These are phyloP conservation scores for Lachnellula willkommii DNA, from an alignment of 2,329 filamentous ascomycete genomes.

Conservation along the genomic window DNA sequence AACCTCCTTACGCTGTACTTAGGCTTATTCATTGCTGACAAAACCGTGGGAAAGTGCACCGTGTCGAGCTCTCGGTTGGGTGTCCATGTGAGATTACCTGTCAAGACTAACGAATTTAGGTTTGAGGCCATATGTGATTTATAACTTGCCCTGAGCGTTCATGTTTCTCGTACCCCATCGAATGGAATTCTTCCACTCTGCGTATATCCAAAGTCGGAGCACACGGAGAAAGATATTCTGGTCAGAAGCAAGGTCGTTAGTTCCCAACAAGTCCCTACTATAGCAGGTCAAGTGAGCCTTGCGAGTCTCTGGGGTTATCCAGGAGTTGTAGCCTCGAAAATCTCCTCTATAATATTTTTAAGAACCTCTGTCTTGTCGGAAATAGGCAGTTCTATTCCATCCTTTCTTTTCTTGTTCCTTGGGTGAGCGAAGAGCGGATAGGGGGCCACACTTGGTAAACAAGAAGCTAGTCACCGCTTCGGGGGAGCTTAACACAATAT, in stretches of 20 bases:
- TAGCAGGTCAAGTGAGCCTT: too few relatives aligned
- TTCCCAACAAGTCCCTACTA: too few relatives aligned
- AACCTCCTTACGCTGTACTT: conserved; percentile 31
- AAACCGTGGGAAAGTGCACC: conserved; percentile 9
- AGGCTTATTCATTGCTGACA: conserved; percentile 32
- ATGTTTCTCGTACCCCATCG: background rate
- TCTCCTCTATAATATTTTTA: background rate
- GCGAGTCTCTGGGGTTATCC: background rate
- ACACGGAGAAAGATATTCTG: background rate
- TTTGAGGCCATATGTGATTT: background rate
- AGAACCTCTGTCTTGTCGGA: too few relatives aligned
- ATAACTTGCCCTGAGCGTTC: background rate
- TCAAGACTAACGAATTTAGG: background rate
- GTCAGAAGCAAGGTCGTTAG: too few relatives aligned
- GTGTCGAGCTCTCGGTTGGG: background rate
- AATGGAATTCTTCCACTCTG: background rate
- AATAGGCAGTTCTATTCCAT: too few relatives aligned
- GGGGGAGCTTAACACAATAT: too few relatives aligned
- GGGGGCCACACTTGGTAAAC: too few relatives aligned
- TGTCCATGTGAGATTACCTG: background rate
- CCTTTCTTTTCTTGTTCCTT: too few relatives aligned
- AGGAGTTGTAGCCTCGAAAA: background rate
- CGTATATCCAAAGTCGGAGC: background rate
- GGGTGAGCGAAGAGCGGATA: too few relatives aligned
- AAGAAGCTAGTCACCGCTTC: too few relatives aligned